phyloP scores from a whole-genome alignment of 805 yeast species.

The Kazachstania martiniae region DNA sequence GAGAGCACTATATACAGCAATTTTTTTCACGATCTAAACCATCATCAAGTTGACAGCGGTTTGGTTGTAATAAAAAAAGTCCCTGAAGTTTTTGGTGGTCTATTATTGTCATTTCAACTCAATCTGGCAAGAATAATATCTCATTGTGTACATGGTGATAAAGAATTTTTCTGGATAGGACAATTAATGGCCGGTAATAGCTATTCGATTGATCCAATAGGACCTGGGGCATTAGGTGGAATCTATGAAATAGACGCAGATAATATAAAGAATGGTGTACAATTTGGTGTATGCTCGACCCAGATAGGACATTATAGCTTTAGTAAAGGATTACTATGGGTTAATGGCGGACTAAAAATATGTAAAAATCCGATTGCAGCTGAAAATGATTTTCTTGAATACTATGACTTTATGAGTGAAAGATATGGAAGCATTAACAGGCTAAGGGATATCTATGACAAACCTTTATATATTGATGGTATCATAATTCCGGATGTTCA shows the following conservation, averaged over 20 bases:
- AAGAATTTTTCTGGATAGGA: conserved; percentile 69
- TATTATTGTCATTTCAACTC: conserved; percentile 21
- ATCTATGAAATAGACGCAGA: no score
- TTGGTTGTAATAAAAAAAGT: conserved; percentile 20
- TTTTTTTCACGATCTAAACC: conserved; percentile 13
- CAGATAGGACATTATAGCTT: no score
- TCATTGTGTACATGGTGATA: conserved; percentile 57
- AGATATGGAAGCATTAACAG: conserved; percentile 8
- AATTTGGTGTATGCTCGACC: no score
- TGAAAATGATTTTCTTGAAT: conserved; percentile 20
- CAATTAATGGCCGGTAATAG: conserved; percentile 35
- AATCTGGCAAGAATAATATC: conserved; percentile 21
- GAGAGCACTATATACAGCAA: conserved; percentile 14
- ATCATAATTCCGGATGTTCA: conserved; percentile 8
- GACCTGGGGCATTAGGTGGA: no score
- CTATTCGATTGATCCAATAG: conserved; percentile 29
- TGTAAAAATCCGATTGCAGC: conserved; percentile 36
- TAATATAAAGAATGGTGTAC: no score
- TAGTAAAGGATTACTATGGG: no score
- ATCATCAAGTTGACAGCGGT: conserved; percentile 29
- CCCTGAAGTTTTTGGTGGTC: conserved; percentile 17
- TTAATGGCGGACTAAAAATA: conserved; percentile 29
- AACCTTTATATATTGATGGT: conserved; percentile 11
- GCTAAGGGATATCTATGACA: conserved; percentile 7
- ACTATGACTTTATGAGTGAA: conserved; percentile 9